Evolutionary conservation across 2,329 filamentous ascomycete genomes (phyloP), one percentile per base, ranked within the genome.

Genomic region (Thermothelomyces thermophilus): DNA sequence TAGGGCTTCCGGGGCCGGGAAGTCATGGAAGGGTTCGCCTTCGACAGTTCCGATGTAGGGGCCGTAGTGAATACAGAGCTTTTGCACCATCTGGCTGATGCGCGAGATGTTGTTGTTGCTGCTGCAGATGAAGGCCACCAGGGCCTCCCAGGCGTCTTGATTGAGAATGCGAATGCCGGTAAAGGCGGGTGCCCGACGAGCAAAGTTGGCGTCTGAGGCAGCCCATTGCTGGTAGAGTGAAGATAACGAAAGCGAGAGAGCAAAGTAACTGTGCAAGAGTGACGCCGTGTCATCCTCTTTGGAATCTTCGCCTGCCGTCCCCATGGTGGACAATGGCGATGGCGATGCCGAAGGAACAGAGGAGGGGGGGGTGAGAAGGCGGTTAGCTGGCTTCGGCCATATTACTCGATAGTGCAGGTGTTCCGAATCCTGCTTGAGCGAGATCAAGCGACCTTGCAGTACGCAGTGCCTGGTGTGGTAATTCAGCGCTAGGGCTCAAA

Each of bases 91-190:
- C 68, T 94, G 87, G 5, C 87, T 91, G 65, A 98, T 98, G 34
- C 93, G 82, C 2, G 84, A 79, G 53, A 98, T 98, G 65, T 98
- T 96, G 70, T 98, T 98, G 70, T 98, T 98, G 69, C 90, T 95
- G 68, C 90, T 96, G 75, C 93, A 98, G 56, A 98, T 98, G 68
- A 98, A 98, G 50, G 86, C 84, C 20, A 98, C 74, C 19, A 98
- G 74, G 0, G 93, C 83, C 68, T 98, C 93, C 93, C 94, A 98
- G 1, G 91, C 84, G 72, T 96, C 90, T 70, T 98, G 93, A 60
- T 85, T 87, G 39, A 98, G 72, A 57, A 98, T 96, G 19, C 93
- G 83, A 49, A 98, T 86, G 11, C 94, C 93, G 0, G 85, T 84
- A 65, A 98, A 98, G 49, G 84, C 83, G 0, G 87, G 84, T 0